phyloP scores from a whole-genome alignment of 305 asterid genomes.

The Rubia balearica region DNA sequence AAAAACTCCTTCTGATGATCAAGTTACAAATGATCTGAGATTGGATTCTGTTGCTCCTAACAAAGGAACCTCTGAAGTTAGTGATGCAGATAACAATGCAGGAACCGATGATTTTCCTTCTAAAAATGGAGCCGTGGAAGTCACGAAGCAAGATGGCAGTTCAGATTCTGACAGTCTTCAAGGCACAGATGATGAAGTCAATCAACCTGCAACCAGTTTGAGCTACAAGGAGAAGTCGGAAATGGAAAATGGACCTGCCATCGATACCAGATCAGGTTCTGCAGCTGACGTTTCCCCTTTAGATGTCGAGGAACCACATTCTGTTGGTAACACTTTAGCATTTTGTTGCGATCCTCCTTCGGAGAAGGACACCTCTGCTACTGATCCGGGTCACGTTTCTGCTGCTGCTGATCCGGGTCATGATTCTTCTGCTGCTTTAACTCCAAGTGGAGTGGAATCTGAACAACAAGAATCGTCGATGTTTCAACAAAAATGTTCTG shows the following conservation, averaged over 20 bases:
- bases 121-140: background rate
- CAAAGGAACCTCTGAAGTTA: slow-evolving; percentile 11
- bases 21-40: slow-evolving; percentile 17
- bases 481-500: background rate
- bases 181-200: background rate
- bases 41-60: slow-evolving; percentile 6
- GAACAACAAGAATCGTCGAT: background rate
- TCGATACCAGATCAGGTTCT: slow-evolving; percentile 9
- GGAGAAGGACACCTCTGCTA: background rate
- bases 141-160: slow-evolving; percentile 6
- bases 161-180: background rate
- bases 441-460: background rate
- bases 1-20: slow-evolving; percentile 19
- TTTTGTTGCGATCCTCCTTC: background rate
- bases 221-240: background rate
- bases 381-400: background rate
- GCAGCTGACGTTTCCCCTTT: background rate
- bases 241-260: background rate
- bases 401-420: background rate
- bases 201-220: background rate
- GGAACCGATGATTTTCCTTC: slow-evolving; percentile 8
- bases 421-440: background rate
- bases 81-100: slow-evolving; percentile 8
- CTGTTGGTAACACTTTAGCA: background rate
- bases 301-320: background rate